Percentiles rank a stretch among this genome's conserved stretches.
These are phyloP conservation scores for Kazachstania psychrophila DNA, from an alignment of 805 yeast genomes.

Conservation along the genomic window DNA sequence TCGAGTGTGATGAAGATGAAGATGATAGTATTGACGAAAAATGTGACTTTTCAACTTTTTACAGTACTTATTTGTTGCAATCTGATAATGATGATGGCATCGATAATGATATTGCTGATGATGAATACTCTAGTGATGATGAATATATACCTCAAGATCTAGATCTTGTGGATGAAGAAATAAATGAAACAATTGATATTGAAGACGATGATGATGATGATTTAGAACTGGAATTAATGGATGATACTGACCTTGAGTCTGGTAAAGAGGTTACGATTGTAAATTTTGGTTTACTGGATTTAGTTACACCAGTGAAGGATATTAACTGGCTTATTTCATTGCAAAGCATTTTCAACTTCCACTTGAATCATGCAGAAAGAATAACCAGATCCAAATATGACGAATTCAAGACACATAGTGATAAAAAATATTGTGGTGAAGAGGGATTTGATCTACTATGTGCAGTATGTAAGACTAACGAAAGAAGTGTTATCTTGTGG, in stretches of 20 bases:
- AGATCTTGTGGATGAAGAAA: neutral
- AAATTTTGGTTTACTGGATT: neutral
- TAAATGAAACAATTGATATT: neutral
- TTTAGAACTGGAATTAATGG: neutral
- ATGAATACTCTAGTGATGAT: neutral
- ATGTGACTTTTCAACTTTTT: too few relatives aligned
- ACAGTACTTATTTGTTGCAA: too few relatives aligned
- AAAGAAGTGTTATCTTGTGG: conserved; percentile 75
- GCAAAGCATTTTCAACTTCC: neutral
- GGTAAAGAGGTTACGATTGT: neutral
- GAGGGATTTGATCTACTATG: conserved; percentile 36
- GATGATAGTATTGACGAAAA: neutral
- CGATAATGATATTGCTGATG: neutral
- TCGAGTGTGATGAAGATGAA: too few relatives aligned
- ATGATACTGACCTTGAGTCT: too few relatives aligned
- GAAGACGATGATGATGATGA: neutral
- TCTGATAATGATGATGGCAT: neutral
- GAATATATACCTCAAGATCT: conserved; percentile 2
- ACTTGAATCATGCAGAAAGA: neutral
- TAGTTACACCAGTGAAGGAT: neutral
- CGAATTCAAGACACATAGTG: neutral
- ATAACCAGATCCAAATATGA: conserved; percentile 5
- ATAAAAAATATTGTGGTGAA: neutral
- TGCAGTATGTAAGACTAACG: conserved; percentile 72
- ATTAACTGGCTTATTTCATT: conserved; percentile 2